phyloP scores from a whole-genome alignment of 2,329 filamentous ascomycete genomes.

The Fusarium dlaminii region DNA sequence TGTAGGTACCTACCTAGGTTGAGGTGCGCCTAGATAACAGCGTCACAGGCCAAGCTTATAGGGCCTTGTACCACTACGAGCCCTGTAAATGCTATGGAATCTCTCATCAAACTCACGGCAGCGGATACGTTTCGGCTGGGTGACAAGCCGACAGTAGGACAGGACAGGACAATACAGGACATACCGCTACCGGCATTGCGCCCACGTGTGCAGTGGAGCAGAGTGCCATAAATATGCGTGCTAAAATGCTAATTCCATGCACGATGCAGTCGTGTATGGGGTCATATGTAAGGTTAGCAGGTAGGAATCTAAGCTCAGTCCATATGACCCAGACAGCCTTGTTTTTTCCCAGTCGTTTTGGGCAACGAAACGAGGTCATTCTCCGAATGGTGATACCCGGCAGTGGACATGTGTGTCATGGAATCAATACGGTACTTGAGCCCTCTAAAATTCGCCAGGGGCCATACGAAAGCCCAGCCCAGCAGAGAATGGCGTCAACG shows the following conservation, averaged over 20 bases:
- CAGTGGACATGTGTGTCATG: slow-evolving; percentile 13
- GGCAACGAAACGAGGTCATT: slow-evolving; percentile 1
- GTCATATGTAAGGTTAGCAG: slow-evolving; percentile 6
- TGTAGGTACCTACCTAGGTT: neutral
- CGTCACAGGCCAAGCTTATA: neutral
- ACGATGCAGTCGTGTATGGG: slow-evolving; percentile 11
- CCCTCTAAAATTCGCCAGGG: slow-evolving; percentile 10
- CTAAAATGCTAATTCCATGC: slow-evolving; percentile 7
- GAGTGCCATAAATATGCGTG: slow-evolving; percentile 7
- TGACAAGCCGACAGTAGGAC: slow-evolving; percentile 5
- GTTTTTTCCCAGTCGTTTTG: neutral
- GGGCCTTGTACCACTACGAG: neutral
- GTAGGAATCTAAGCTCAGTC: neutral
- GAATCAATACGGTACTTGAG: slow-evolving; percentile 30
- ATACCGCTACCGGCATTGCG: slow-evolving; percentile 38
- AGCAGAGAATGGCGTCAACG: slow-evolving; percentile 37
- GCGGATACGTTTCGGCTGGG: slow-evolving; percentile 22
- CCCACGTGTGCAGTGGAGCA: slow-evolving; percentile 42
- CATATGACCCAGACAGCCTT: slow-evolving; percentile 6
- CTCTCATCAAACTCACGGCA: slow-evolving; percentile 15
- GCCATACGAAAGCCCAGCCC: slow-evolving; percentile 25
- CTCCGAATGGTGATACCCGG: slow-evolving; percentile 7
- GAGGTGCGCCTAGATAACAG: neutral
- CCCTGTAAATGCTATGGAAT: neutral
- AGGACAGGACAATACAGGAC: slow-evolving; percentile 10